phyloP scores from a whole-genome alignment of 352 stramenopile genomes.

The Pythium coloratum region DNA sequence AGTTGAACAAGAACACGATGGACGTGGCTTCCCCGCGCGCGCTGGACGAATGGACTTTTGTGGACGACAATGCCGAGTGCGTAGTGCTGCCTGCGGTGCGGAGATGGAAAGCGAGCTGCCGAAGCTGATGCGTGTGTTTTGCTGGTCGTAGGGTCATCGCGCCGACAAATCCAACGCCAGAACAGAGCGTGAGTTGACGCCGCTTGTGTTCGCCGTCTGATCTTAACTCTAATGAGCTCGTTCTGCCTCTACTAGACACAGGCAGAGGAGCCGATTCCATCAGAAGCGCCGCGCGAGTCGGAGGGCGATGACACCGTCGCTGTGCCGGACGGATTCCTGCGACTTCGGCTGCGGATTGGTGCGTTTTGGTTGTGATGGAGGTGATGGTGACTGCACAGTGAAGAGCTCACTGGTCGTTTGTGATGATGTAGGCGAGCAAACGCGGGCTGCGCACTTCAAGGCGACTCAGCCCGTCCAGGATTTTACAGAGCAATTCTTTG shows the following conservation, averaged over 20 bases:
- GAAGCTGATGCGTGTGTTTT: neutral
- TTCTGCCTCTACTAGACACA: neutral
- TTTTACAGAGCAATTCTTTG: constrained; percentile 72
- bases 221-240: neutral
- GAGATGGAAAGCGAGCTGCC: neutral
- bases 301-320: constrained; percentile 4
- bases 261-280: neutral
- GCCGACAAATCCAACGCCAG: neutral
- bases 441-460: constrained; percentile 60
- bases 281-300: neutral
- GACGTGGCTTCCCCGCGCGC: constrained; percentile 19
- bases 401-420: neutral
- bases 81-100: neutral
- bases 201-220: neutral
- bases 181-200: neutral
- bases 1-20: constrained; percentile 6
- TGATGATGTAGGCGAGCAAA: constrained; percentile 38
- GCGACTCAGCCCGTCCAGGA: constrained; percentile 63
- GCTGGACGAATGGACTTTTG: constrained; percentile 68
- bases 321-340: constrained; percentile 48
- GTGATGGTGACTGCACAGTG: neutral
- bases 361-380: neutral
- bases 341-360: constrained; percentile 60
- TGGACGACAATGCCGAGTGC: constrained; percentile 71
- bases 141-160: neutral